Base-by-base conservation (phyloP, 148 eudicot species). In the Persicaria maculosa region DNA sequence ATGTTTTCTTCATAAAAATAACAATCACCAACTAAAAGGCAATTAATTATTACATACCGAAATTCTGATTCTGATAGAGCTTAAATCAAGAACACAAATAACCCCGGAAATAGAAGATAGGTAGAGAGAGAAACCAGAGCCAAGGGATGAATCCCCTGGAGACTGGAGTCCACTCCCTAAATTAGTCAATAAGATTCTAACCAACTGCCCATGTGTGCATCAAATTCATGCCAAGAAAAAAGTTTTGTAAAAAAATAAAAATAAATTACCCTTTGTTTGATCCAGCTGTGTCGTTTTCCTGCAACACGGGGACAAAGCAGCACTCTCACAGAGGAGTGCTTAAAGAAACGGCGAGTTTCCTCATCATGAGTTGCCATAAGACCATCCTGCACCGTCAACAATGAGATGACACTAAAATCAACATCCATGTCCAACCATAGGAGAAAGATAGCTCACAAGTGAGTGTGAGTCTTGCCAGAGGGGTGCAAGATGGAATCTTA, bases 321-420 rank as follows among this genome's bases (percentile, higher is more conserved):
- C 74, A 86, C 93, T 73, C 86, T 87, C 44, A 93, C 98, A 11
- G 91, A 86, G 8, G 98, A 91, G 83, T 89, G 86, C 83, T 91
- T 89, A 85, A 93, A 93, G 83, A 85, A 93, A 50, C 85, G 80
- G 16, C 84, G 84, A 50, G 95, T 88, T 80, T 81, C 93, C 79
- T 91, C 97, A 76, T 93, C 98, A 71, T 74, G 77, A 11, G 98
- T 93, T 47, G 47, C 54, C 88, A 93, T 85, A 45, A 93, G 9
- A 5, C 98, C 98, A 22, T 87, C 86, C 95, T 93, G 74, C 77
- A 88, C 65, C 43, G 11, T 43, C 62, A 72, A 50, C 43, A 7
- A 50, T 72, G 31, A 73, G 47, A 73, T 31, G 46, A 53, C 16
- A 52, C 31, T 11, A 10, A 43, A 53, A 50, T 44, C 69, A 64